Base-by-base conservation (phyloP, 2,329 filamentous ascomycete species). In the Alternaria hordeiaustralica region DNA sequence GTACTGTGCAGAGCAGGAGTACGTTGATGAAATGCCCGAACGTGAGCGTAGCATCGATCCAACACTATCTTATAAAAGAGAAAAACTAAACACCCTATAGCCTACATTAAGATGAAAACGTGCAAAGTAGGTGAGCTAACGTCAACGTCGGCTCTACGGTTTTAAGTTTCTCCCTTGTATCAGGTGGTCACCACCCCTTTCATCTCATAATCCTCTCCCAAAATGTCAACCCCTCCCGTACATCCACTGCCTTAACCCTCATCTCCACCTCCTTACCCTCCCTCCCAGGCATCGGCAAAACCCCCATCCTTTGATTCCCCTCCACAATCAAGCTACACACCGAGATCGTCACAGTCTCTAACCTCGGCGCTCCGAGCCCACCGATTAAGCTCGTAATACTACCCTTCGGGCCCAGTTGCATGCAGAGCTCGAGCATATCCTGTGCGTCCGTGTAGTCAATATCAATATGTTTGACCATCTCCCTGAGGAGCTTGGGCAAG, bases 401-500 rank as follows among this genome's bases (percentile, higher is more conserved):
- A 2, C 36, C 36, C 9, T 18, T 18, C 4, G 15, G 36, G 0
- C 36, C n/a, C 1, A 41, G 4, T 1, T 41, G 36, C 2, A 18
- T 3, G 36, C 36, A 41, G 1, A 41, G 36, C 36, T 41, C 36
- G 0, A 18, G 5, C n/a, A 18, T 18, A 11, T 41, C 36, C n/a
- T 41, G 36, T 41, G 36, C 36, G n/a, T 41, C 36, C 1, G 36
- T 41, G 5, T 41, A 41, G 36, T 41, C 36, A 0, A 18, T 41
- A 0, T 41, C 36, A n/a, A 41, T 11, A 1, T 41, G 36, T 18
- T 11, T 18, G n/a, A 41, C 36, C 8, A 18, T 41, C 4, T 18
- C 36, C 4, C 36, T 4, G 9, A 41, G 4, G 5, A 9, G 1
- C 6, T 41, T 41, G 0, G 36, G 36, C 1, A 41, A 0, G 1